Evolutionary conservation across 805 yeast genomes (phyloP).

Genomic region (Ogataea pignaliae): DNA sequence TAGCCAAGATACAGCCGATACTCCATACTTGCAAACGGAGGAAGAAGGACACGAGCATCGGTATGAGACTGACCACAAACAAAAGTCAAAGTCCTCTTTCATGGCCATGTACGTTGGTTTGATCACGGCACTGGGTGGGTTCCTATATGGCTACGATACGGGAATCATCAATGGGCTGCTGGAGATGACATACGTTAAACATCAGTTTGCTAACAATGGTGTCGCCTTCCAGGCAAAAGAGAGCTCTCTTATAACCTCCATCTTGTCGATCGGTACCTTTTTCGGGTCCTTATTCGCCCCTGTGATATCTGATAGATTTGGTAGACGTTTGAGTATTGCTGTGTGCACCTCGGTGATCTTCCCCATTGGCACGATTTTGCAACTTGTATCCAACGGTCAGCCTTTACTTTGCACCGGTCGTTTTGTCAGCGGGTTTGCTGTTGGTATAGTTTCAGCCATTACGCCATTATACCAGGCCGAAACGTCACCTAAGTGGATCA

Average conservation of each 20-base stretch:
- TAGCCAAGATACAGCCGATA: neutral
- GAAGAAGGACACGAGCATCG: neutral
- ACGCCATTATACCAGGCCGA: constrained; percentile 83
- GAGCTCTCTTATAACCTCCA: constrained; percentile 68
- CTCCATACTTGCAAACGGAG: neutral
- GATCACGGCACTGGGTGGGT: constrained; percentile 89
- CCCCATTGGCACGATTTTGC: constrained; percentile 67
- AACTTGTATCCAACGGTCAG: constrained; percentile 48
- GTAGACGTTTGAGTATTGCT: constrained; percentile 66
- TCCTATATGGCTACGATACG: constrained; percentile 85
- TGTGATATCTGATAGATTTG: constrained; percentile 61
- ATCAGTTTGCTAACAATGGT: constrained; percentile 47
- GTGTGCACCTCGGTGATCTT: constrained; percentile 58
- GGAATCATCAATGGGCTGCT: constrained; percentile 76
- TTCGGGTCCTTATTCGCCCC: constrained; percentile 60
- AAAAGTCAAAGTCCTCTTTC: constrained; percentile 38
- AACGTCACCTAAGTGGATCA: constrained; percentile 71
- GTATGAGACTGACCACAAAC: neutral
- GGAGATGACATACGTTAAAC: constrained; percentile 67
- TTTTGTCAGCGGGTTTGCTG: constrained; percentile 64
- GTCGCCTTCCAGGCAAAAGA: constrained; percentile 43
- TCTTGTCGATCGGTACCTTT: constrained; percentile 79
- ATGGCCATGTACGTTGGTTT: constrained; percentile 72
- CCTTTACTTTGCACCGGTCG: constrained; percentile 67
- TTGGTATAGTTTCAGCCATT: constrained; percentile 76